phyloP scores from a whole-genome alignment of 2,329 filamentous ascomycete genomes.

The Dryadomyces quercus-mongolicae region DNA sequence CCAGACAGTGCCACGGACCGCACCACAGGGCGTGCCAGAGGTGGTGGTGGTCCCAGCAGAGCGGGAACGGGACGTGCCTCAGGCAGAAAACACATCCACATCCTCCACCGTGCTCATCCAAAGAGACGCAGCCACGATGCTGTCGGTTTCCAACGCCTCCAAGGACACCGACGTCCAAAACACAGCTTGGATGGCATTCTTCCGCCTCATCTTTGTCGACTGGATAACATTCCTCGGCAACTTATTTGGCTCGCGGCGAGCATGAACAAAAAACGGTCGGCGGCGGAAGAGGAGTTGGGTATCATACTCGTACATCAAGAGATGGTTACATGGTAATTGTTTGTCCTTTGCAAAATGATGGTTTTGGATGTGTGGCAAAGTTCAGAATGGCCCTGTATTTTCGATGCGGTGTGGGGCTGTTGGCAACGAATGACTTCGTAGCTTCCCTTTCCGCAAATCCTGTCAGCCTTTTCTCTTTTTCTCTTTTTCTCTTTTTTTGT shows the following conservation, averaged over 20 bases:
- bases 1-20: too few relatives aligned
- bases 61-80: slow-evolving; percentile 9
- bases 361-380: not conserved
- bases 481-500: not conserved
- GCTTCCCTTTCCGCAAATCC: not conserved
- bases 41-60: not conserved
- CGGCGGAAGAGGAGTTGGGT: too few relatives aligned
- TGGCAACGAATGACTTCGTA: not conserved
- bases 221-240: slow-evolving; percentile 23
- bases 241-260: not conserved
- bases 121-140: not conserved
- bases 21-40: not conserved
- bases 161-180: slow-evolving; percentile 3
- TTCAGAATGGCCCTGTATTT: not conserved
- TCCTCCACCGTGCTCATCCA: not conserved
- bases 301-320: too few relatives aligned
- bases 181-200: slow-evolving; percentile 22
- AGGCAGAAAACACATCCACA: not conserved
- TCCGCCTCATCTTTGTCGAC: slow-evolving; percentile 24
- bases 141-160: not conserved
- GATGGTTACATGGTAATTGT: too few relatives aligned
- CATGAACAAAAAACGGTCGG: not conserved
- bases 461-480: not conserved
- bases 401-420: not conserved
- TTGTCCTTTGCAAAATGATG: not conserved